phyloP scores from a whole-genome alignment of 176 grass and related monocot species.

The Cenchrus purpureus region DNA sequence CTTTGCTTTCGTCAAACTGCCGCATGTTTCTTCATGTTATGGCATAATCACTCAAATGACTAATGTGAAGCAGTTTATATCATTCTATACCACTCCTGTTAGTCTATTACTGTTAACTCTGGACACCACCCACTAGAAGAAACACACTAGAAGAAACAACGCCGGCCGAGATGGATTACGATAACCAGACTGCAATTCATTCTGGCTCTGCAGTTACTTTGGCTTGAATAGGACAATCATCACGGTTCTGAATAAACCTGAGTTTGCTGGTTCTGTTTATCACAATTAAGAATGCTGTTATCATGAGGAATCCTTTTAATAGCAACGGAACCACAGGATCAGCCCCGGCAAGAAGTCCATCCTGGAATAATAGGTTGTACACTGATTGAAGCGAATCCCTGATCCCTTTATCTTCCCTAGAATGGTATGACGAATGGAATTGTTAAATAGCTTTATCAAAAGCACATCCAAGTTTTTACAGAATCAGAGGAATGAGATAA shows the following conservation, averaged over 20 bases:
- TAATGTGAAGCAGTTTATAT: background rate
- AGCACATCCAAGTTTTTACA: background rate
- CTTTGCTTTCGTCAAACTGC: background rate
- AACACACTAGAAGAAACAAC: background rate
- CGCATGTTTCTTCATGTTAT: background rate
- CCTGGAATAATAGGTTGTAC: conserved; percentile 37
- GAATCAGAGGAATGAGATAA: background rate
- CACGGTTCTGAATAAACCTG: background rate
- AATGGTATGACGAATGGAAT: conserved; percentile 18
- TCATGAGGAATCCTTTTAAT: conserved; percentile 41
- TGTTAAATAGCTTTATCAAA: conserved; percentile 5
- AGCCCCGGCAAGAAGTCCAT: conserved; percentile 27
- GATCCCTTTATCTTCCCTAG: conserved; percentile 32
- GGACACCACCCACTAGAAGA: background rate
- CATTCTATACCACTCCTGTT: background rate
- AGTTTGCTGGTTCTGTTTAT: conserved; percentile 1
- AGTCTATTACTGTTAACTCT: background rate
- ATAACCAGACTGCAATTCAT: too few species aligned
- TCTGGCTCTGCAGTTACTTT: conserved; percentile 12
- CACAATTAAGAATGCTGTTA: conserved; percentile 27
- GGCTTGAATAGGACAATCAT: background rate
- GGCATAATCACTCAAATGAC: background rate
- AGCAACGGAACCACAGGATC: background rate
- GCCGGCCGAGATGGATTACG: background rate
- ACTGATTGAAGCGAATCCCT: conserved; percentile 51